Evolutionary conservation across 805 yeast species (phyloP), one percentile per base, ranked within the genome.

Genomic region (Jamesozyma jinghongensis): DNA sequence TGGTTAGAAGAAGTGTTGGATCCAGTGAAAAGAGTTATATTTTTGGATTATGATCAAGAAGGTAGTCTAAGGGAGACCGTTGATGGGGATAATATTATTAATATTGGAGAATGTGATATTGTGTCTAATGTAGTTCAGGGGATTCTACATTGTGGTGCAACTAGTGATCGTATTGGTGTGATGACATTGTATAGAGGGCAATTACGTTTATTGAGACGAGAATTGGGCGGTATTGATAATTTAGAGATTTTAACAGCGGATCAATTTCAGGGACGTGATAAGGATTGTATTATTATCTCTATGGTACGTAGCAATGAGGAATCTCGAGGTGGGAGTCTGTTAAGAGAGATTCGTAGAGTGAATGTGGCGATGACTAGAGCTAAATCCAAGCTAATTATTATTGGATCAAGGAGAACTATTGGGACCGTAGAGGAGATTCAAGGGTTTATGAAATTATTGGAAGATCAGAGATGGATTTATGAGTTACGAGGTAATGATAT

Each of bases 361-460:
- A 92, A 92, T 61, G 99, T 92, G 28, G 94, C 97, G 0, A 80
- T 92, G 57, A 92, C 97, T 0, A 70, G 99, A 47, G 90, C 98
- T 0, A 79, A 76, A 56, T 73, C 82, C 17, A 92, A 92, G 60
- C 70, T 94, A 33, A 73, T 92, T 13, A 75, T 92, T 14, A 65
- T 92, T 29, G 98, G 98, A 0, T 85, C 95, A 1, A 70, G 69
- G 40, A 63, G 66, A 8, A 83, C 95, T 5, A 45, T 60, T n/a
- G 40, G 50, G 8, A 41, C 52, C 3, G 46, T 57, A 3, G 43
- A 43, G 3, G 53, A 49, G 22, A 45, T 60, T 25, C 32, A 40
- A n/a, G 74, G 73, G 11, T 82, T 87, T 49, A 68, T 86, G 57
- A 64, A 70, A 2, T 59, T 85, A 18, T 60, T 85, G 11, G 69